Percentiles rank a stretch among this genome's conserved stretches.
phyloP scores from a whole-genome alignment of 345 rosid species.

The Eucalyptus brandiana region DNA sequence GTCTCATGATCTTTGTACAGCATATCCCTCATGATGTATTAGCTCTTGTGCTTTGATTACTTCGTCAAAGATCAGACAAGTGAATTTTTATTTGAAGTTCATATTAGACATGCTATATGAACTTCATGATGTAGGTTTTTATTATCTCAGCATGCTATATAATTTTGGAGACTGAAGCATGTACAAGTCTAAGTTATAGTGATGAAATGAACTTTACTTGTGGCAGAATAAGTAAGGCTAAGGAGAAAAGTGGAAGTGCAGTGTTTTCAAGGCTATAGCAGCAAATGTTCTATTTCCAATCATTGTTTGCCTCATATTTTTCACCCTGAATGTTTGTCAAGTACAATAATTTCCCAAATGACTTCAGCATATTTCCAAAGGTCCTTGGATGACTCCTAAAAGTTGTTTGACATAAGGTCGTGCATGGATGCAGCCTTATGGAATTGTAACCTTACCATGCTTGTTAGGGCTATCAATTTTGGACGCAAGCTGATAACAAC shows the following conservation, averaged over 20 bases:
- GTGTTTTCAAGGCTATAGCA: background rate
- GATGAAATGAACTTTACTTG: background rate
- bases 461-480: constrained; percentile 74
- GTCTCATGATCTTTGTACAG: background rate
- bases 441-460: background rate
- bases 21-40: background rate
- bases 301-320: background rate
- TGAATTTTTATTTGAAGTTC: background rate
- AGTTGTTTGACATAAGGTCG: background rate
- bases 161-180: background rate
- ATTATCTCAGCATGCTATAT: background rate
- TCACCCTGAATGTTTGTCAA: background rate
- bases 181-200: background rate
- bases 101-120: background rate
- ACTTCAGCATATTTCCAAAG: background rate
- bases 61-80: background rate
- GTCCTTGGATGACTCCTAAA: background rate
- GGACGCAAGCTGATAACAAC: constrained; percentile 49
- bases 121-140: background rate
- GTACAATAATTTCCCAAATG: background rate
- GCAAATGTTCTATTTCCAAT: background rate
- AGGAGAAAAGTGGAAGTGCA: background rate
- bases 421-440: background rate
- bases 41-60: background rate
- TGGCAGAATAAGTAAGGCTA: background rate